Base-by-base conservation (phyloP, 177 flowering plant species). In the Vitis hybrid region DNA sequence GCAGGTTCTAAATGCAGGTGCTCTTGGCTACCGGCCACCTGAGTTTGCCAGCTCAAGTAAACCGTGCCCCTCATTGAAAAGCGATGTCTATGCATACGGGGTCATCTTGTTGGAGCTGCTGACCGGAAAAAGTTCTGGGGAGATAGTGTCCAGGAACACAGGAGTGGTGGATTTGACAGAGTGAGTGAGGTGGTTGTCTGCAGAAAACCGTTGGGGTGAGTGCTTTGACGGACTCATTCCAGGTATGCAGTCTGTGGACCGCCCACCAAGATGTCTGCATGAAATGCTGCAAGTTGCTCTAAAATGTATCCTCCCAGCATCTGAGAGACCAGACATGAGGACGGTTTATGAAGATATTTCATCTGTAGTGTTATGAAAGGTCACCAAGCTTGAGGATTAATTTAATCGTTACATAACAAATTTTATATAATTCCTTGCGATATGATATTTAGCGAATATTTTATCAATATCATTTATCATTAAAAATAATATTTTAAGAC, bases 11-110 rank as follows among this genome's bases (percentile, higher is more conserved):
- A 82, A 83, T 82, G 83, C 97, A 48, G 88, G 89, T 62, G 91
- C 89, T 3, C 90, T 89, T 19, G 92, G 93, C n/a, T 89, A 89
- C 68, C 75, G 84, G 19, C 90, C 97, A 2, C 97, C 97, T 23
- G 97, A 91, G 70, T 87, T 91, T 74, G 86, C 88, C 17, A 84
- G 82, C 79, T 82, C 92, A 52, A 83, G 85, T 48, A 89, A 84
- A 77, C 97, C 93, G 10, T 83, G 82, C 77, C 93, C 93, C 10
- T 89, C 93, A 2, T 66, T 91, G 66, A 89, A 89, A 76, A 83
- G 91, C 56, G 93, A 89, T 71, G 88, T 89, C 5, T 91, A 89
- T 77, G 93, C 97, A 13, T 91, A 83, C 50, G 97, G 97, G 15
- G 87, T 91, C 19, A 82, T 89, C 66, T 65, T 89, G 70, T 64